Evolutionary conservation across 192 early-diverging fungal species (phyloP).

Genomic region (Cladochytrium replicatum): DNA sequence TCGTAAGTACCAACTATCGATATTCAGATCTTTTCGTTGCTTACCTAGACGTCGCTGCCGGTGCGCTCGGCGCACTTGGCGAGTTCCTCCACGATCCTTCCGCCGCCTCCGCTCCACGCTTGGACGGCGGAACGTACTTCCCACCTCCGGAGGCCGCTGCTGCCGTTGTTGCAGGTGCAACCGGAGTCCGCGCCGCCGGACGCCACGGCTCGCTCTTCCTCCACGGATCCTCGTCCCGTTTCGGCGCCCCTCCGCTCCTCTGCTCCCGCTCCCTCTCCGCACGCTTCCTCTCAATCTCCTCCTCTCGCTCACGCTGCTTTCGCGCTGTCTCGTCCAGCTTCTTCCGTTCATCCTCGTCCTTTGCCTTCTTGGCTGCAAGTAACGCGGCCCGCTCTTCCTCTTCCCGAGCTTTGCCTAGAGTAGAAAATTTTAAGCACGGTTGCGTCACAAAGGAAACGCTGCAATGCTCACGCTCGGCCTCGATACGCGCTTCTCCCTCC

Average conservation of each 20-base stretch:
- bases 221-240: conserved; percentile 4
- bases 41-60: too few relatives aligned
- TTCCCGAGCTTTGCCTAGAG: conserved; percentile 1
- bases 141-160: conserved; percentile 1
- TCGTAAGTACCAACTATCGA: too few relatives aligned
- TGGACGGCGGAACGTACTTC: conserved; percentile 13
- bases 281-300: conserved; percentile 13
- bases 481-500: conserved; percentile 5
- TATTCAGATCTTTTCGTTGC: too few relatives aligned
- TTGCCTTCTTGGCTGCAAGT: conserved; percentile 1
- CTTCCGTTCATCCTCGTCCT: conserved; percentile 2
- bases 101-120: conserved; percentile 4
- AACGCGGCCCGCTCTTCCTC: conserved; percentile 17
- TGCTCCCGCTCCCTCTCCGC: too few relatives aligned
- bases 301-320: conserved; percentile 16
- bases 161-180: conserved; percentile 4
- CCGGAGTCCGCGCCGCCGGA: not conserved
- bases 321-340: conserved; percentile 18
- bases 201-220: not conserved
- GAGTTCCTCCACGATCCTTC: too few relatives aligned
- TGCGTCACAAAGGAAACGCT: not conserved
- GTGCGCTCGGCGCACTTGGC: too few relatives aligned
- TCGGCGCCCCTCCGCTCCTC: conserved; percentile 9
- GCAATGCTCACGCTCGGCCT: conserved; percentile 13
- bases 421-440: not conserved